A percentile compares a stretch with the other conserved stretches of the same genome.
Evolutionary conservation across 208 protist genomes (phyloP).

Genomic region (Sergeia podlipaevii): DNA sequence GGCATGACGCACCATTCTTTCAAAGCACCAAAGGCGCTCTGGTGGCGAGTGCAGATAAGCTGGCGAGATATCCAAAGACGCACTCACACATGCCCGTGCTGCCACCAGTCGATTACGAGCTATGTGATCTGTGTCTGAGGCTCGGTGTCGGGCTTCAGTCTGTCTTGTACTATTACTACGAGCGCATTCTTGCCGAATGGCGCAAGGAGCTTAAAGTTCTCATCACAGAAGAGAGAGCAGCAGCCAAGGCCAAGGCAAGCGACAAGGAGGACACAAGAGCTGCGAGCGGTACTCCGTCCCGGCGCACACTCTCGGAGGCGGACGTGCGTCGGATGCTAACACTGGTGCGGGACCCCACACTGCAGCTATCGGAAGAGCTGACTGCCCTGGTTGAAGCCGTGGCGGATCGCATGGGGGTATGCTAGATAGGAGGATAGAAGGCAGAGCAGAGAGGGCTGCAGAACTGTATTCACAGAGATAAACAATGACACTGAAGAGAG

Average conservation of each 20-base stretch:
- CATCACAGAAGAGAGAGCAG: neutral
- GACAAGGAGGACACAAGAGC: neutral
- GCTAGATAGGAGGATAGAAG: neutral
- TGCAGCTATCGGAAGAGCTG: slow-evolving; percentile 73
- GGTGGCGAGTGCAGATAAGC: slow-evolving; percentile 46
- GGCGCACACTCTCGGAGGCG: slow-evolving; percentile 13
- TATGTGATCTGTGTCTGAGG: slow-evolving; percentile 65
- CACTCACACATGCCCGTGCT: slow-evolving; percentile 43
- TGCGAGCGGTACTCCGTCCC: neutral
- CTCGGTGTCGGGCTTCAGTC: slow-evolving; percentile 42
- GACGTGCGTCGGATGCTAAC: slow-evolving; percentile 57
- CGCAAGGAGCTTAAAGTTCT: slow-evolving; percentile 31
- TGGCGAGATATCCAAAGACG: slow-evolving; percentile 58
- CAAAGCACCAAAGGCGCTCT: slow-evolving; percentile 2
- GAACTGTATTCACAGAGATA: neutral
- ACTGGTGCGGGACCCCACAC: slow-evolving; percentile 61
- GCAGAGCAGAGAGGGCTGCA: neutral
- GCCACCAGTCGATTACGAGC: slow-evolving; percentile 80
- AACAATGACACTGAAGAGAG: slow-evolving; percentile 10
- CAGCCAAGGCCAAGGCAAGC: neutral
- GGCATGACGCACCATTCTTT: slow-evolving; percentile 32
- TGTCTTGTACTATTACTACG: slow-evolving; percentile 68
- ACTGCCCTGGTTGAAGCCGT: slow-evolving; percentile 58
- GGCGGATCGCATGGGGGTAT: slow-evolving; percentile 8
- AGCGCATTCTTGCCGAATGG: slow-evolving; percentile 72